Evolutionary conservation across 495 filamentous ascomycete genomes (phyloP).

Genomic region (Penicillium verhagenii): DNA sequence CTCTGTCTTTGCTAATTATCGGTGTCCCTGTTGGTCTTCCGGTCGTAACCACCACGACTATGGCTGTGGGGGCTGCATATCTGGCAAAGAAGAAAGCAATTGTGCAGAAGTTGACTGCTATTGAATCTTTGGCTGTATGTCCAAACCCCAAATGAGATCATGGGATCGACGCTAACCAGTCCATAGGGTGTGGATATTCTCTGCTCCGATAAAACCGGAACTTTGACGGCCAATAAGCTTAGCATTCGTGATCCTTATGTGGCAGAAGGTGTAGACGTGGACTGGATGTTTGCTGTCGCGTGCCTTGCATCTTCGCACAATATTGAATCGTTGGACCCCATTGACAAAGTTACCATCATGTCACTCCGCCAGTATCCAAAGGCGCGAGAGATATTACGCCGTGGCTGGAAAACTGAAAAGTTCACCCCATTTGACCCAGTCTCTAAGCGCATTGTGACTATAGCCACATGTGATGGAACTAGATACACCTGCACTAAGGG

Average conservation of each 20-base stretch:
- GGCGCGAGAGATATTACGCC: constrained; percentile 60
- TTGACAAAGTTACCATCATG: constrained; percentile 71
- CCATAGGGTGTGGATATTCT: constrained; percentile 83
- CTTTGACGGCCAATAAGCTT: constrained; percentile 68
- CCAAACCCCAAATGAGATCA: neutral
- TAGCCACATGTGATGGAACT: constrained; percentile 59
- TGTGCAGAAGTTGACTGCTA: constrained; percentile 92
- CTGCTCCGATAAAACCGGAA: constrained; percentile 91
- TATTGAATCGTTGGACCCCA: constrained; percentile 68
- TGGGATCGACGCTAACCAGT: constrained; percentile 5
- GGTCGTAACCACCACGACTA: constrained; percentile 92
- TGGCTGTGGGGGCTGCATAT: constrained; percentile 94
- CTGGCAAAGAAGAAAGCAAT: constrained; percentile 94
- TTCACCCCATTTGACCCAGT: constrained; percentile 74
- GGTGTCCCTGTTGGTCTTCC: constrained; percentile 96
- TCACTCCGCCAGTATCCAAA: constrained; percentile 66
- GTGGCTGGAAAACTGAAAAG: constrained; percentile 67
- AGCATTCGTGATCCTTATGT: constrained; percentile 71
- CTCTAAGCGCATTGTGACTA: constrained; percentile 68
- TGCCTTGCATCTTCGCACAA: constrained; percentile 72
- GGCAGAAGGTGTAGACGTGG: constrained; percentile 66
- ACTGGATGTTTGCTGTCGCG: constrained; percentile 78
- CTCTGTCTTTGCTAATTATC: constrained; percentile 78
- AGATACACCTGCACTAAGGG: constrained; percentile 69
- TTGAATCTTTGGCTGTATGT: constrained; percentile 80